A percentile compares a stretch with the other conserved stretches of the same genome.
phyloP scores from a whole-genome alignment of 345 rosid species.

The Salix udensis region DNA sequence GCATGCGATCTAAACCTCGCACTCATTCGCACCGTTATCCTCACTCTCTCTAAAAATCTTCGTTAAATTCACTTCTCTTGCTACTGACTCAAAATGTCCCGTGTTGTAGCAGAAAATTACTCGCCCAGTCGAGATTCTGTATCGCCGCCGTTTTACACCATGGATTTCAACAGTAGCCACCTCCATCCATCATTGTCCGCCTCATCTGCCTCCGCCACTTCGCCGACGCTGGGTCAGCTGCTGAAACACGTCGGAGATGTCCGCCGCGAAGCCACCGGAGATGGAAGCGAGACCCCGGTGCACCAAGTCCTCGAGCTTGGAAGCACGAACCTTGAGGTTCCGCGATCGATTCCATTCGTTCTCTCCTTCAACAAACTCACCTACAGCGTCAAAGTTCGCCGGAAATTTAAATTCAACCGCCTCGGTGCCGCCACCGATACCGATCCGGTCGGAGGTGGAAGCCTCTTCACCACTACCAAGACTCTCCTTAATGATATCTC shows the following conservation, averaged over 20 bases:
- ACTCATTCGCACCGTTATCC: slow-evolving; percentile 8
- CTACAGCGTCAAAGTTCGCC: slow-evolving; percentile 60
- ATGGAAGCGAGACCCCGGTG: slow-evolving; percentile 64
- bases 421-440: slow-evolving; percentile 19
- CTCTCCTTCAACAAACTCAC: slow-evolving; percentile 69
- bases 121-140: slow-evolving; percentile 10
- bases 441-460: slow-evolving; percentile 42
- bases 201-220: background rate
- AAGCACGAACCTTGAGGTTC: slow-evolving; percentile 19
- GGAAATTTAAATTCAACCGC: slow-evolving; percentile 34
- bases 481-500: slow-evolving; percentile 70
- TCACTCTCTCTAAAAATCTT: background rate
- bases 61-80: background rate
- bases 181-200: background rate
- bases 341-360: slow-evolving; percentile 55
- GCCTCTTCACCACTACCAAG: slow-evolving; percentile 45
- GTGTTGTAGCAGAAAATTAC: slow-evolving; percentile 36
- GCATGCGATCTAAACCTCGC: slow-evolving; percentile 10
- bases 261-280: slow-evolving; percentile 53
- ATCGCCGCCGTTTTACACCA: slow-evolving; percentile 28
- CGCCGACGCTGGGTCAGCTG: slow-evolving; percentile 66
- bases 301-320: slow-evolving; percentile 46
- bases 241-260: slow-evolving; percentile 71
- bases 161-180: background rate
- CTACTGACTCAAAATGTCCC: slow-evolving; percentile 35